A percentile compares a stretch with the other conserved stretches of the same genome.
phyloP scores from a whole-genome alignment of 139 green algal genomes.

The Chlorokybus atmophyticus region DNA sequence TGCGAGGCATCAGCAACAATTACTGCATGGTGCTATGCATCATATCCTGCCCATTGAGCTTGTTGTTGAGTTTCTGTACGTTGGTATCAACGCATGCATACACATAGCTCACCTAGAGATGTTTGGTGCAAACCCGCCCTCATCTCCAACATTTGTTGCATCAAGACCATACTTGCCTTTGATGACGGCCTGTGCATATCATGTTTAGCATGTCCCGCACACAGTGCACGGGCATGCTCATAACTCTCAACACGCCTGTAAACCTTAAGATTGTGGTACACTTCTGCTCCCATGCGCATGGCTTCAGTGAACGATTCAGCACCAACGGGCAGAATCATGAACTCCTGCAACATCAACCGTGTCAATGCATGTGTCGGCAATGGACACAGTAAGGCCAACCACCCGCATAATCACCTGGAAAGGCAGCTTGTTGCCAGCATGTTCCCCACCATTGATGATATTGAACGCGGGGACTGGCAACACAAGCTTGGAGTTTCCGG shows the following conservation, averaged over 20 bases:
- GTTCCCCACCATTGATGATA: slow-evolving; percentile 97
- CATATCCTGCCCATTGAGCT: too few species aligned
- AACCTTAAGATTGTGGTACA: slow-evolving; percentile 95
- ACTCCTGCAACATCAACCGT: slow-evolving; percentile 53
- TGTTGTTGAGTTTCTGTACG: too few species aligned
- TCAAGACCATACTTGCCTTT: slow-evolving; percentile 98
- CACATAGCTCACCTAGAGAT: slow-evolving; percentile 37
- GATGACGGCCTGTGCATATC: slow-evolving; percentile 19
- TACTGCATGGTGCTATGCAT: too few species aligned
- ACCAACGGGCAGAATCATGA: slow-evolving; percentile 96
- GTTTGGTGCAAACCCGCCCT: slow-evolving; percentile 96
- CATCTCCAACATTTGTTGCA: slow-evolving; percentile 94
- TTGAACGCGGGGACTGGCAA: slow-evolving; percentile 98
- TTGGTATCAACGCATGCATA: too few species aligned
- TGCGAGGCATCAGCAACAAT: slow-evolving; percentile 3
- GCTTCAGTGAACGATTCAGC: slow-evolving; percentile 75
- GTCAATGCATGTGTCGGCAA: too few species aligned
- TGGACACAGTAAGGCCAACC: too few species aligned
- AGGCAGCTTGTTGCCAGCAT: slow-evolving; percentile 93
- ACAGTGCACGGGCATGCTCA: too few species aligned
- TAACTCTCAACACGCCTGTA: too few species aligned
- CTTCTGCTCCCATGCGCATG: slow-evolving; percentile 82
- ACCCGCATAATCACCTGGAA: slow-evolving; percentile 62
- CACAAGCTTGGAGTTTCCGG: slow-evolving; percentile 31
- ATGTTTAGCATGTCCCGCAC: too few species aligned